phyloP scores from a whole-genome alignment of 768 basidiomycete genomes.

The Crepidotus variabilis region DNA sequence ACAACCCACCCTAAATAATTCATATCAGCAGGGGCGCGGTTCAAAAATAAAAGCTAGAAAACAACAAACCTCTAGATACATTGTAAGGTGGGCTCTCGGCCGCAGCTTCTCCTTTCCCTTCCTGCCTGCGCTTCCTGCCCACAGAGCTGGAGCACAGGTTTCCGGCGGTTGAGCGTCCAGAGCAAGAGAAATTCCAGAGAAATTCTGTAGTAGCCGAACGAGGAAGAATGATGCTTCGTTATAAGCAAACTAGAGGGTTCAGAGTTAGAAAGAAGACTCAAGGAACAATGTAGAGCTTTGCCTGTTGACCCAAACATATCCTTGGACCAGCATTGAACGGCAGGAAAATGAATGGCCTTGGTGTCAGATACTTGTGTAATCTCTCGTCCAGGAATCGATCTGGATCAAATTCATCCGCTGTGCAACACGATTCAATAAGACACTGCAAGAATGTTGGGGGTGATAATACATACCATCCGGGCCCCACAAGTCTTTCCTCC shows the following conservation, averaged over 20 bases:
- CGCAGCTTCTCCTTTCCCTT: slow-evolving; percentile 38
- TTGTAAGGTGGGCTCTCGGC: slow-evolving; percentile 37
- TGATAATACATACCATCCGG: slow-evolving; percentile 44
- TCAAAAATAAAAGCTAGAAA: slow-evolving; percentile 6
- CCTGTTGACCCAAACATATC: slow-evolving; percentile 39
- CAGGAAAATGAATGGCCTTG: slow-evolving; percentile 38
- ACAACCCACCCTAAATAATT: slow-evolving; percentile 25
- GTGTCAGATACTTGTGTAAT: slow-evolving; percentile 36
- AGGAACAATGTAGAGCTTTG: slow-evolving; percentile 4
- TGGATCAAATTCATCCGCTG: slow-evolving; percentile 48
- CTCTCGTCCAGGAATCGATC: slow-evolving; percentile 55
- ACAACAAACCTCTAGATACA: slow-evolving; percentile 29
- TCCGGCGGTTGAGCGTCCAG: slow-evolving; percentile 32
- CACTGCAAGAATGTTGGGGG: neutral
- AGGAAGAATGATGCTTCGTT: slow-evolving; percentile 55
- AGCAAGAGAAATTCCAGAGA: slow-evolving; percentile 35
- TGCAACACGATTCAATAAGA: neutral
- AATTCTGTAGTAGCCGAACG: slow-evolving; percentile 46
- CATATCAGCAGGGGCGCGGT: neutral
- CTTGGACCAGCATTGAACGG: slow-evolving; percentile 37
- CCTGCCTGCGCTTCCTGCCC: slow-evolving; percentile 29
- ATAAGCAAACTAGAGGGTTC: slow-evolving; percentile 35
- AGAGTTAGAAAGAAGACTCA: neutral
- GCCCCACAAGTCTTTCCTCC: slow-evolving; percentile 63
- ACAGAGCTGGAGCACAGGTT: slow-evolving; percentile 38